Conservation (phyloP, 2,329 filamentous ascomycete species). For the Paecilomyces variotii region DNA sequence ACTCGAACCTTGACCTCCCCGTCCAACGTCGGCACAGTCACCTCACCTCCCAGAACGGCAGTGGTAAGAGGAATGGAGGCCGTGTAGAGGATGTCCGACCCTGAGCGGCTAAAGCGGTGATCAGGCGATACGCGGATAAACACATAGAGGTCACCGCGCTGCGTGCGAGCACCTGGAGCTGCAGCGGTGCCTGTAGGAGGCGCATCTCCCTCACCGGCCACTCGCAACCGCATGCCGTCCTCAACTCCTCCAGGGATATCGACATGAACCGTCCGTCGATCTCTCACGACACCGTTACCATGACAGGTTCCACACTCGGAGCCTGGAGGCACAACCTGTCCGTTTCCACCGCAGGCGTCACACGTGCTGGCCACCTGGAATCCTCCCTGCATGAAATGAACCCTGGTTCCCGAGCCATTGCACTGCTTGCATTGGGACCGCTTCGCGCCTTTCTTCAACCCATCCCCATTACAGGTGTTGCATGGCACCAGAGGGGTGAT, state of each 20-base stretch:
- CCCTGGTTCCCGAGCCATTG: conserved; percentile 74
- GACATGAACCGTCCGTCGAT: conserved; percentile 73
- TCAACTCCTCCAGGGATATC: conserved; percentile 95
- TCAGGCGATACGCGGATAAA: conserved; percentile 84
- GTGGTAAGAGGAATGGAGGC: conserved; percentile 88
- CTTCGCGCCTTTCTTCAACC: conserved; percentile 73
- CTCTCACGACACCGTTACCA: conserved; percentile 76
- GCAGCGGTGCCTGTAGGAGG: conserved; percentile 65
- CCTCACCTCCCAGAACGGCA: conserved; percentile 82
- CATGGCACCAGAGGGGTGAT: conserved; percentile 78
- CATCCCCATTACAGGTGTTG: conserved; percentile 72
- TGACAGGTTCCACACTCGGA: conserved; percentile 72
- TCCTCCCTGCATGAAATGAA: conserved; percentile 83
- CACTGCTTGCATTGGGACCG: conserved; percentile 68
- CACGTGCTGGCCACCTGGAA: conserved; percentile 97
- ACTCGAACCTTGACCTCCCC: conserved; percentile 87
- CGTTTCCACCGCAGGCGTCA: conserved; percentile 68
- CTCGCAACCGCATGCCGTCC: conserved; percentile 85
- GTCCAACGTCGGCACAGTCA: conserved; percentile 81
- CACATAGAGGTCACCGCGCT: conserved; percentile 83
- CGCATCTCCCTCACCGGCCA: conserved; percentile 81
- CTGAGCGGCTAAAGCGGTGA: conserved; percentile 76
- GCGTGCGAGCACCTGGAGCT: conserved; percentile 54
- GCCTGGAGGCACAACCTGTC: conserved; percentile 66
- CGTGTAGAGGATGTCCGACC: conserved; percentile 87